A percentile compares a stretch with the other conserved stretches of the same genome.
Conservation (phyloP, 1,284 basidiomycete species). For the Tylopilus sp. region DNA sequence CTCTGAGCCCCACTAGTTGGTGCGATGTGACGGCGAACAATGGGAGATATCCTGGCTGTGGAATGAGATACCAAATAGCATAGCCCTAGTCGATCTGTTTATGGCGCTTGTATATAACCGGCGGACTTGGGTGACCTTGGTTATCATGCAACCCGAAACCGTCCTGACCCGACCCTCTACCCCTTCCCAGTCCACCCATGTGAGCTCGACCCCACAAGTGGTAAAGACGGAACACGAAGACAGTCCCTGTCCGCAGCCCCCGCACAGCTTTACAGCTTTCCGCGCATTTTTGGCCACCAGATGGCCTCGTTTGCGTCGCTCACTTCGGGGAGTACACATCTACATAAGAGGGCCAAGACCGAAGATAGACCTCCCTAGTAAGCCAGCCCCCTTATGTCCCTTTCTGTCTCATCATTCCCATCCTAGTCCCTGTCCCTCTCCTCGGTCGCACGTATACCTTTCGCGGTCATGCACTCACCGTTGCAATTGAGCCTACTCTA, state of each 20-base stretch:
- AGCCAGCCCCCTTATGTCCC: slow-evolving; percentile 1
- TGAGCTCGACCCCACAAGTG: slow-evolving; percentile 2
- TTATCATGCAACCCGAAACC: slow-evolving; percentile 2
- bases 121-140: neutral
- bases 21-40: neutral
- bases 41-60: no score
- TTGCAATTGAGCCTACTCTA: slow-evolving; percentile 54
- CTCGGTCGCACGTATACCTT: slow-evolving; percentile 47
- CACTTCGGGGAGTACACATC: slow-evolving; percentile 2
- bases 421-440: slow-evolving; percentile 51
- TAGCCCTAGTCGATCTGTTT: neutral
- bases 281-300: slow-evolving; percentile 7
- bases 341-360: slow-evolving; percentile 62
- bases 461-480: slow-evolving; percentile 36
- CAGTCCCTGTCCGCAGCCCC: neutral
- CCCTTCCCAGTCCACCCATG: slow-evolving; percentile 12
- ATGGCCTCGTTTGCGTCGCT: slow-evolving; percentile 21
- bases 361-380: slow-evolving; percentile 47
- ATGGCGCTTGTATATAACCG: neutral
- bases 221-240: slow-evolving; percentile 5
- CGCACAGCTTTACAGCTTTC: slow-evolving; percentile 10
- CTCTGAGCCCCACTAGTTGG: slow-evolving; percentile 17
- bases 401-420: slow-evolving; percentile 3
- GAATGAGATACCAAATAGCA: neutral
- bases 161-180: neutral